A percentile compares a stretch with the other conserved stretches of the same genome.
Evolutionary conservation across 1,139 yeast species (phyloP).

Genomic region (Geotrichum siamense): DNA sequence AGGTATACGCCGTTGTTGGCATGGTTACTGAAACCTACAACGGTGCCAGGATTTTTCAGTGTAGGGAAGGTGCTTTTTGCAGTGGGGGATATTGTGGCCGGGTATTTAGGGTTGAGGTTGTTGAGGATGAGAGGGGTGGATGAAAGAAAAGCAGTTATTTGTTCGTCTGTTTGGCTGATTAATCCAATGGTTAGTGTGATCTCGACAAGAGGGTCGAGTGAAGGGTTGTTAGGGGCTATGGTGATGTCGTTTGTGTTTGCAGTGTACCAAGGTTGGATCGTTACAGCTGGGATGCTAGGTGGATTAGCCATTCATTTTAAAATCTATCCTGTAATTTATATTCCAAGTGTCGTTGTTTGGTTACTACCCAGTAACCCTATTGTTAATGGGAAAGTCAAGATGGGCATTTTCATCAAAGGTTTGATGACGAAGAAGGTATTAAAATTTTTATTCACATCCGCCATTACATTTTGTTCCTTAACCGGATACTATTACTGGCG

Average conservation of each 20-base stretch:
- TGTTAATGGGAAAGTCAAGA: slow-evolving; percentile 7
- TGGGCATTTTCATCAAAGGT: slow-evolving; percentile 19
- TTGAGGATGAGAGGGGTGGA: slow-evolving; percentile 29
- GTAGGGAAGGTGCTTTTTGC: slow-evolving; percentile 79
- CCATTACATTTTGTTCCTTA: slow-evolving; percentile 41
- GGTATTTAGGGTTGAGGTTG: slow-evolving; percentile 46
- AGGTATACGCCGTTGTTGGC: slow-evolving; percentile 87
- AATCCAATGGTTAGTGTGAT: slow-evolving; percentile 96
- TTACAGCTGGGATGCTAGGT: slow-evolving; percentile 52
- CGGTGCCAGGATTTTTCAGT: slow-evolving; percentile 41
- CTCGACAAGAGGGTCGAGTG: slow-evolving; percentile 90
- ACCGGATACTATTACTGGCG: slow-evolving; percentile 53
- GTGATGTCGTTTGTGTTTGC: slow-evolving; percentile 50
- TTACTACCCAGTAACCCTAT: slow-evolving; percentile 30
- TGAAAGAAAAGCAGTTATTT: slow-evolving; percentile 35
- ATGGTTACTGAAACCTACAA: slow-evolving; percentile 70
- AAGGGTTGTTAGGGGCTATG: slow-evolving; percentile 76
- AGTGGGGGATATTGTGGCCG: slow-evolving; percentile 73
- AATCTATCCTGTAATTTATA: slow-evolving; percentile 81
- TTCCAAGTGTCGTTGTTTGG: slow-evolving; percentile 44
- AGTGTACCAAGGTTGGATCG: slow-evolving; percentile 40
- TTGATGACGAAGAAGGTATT: slow-evolving; percentile 44
- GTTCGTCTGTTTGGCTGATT: slow-evolving; percentile 69
- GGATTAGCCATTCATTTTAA: slow-evolving; percentile 87
- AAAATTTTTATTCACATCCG: slow-evolving; percentile 38